These are phyloP conservation scores for Candida oleophila DNA, from an alignment of 805 yeast genomes.

Conservation along the genomic window DNA sequence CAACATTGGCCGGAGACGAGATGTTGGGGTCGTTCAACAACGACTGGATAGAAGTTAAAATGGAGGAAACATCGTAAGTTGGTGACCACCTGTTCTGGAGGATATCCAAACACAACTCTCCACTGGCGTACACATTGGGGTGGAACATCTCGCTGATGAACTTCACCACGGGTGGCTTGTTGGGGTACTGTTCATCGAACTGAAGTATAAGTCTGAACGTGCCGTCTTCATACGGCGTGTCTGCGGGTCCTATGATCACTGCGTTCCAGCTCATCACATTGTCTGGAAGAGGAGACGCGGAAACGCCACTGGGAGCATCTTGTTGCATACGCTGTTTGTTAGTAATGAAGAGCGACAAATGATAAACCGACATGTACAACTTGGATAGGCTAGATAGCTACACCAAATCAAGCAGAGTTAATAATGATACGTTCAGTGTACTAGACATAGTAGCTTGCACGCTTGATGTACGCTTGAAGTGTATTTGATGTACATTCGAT, in stretches of 20 bases:
- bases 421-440: no score
- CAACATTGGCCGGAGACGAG: conserved; percentile 95
- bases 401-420: no score
- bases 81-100: conserved; percentile 98
- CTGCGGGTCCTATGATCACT: conserved; percentile 95
- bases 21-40: conserved; percentile 94
- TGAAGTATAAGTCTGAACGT: conserved; percentile 83
- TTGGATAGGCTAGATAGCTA: no score
- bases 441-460: no score
- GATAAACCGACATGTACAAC: no score
- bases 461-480: no score
- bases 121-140: conserved; percentile 94
- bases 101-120: conserved; percentile 94
- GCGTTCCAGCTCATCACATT: conserved; percentile 98
- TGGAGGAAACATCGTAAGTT: conserved; percentile 95
- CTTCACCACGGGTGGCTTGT: conserved; percentile 92
- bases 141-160: conserved; percentile 95
- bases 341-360: no score
- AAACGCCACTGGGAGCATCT: conserved; percentile 97
- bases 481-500: no score
- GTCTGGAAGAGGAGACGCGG: conserved; percentile 95
- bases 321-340: conserved; percentile 79
- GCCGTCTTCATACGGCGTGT: conserved; percentile 98
- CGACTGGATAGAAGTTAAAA: conserved; percentile 88
- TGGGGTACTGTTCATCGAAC: conserved; percentile 96